Conservation (phyloP, 176 grass and related monocot species). For the Urochloa ruziziensis region DNA sequence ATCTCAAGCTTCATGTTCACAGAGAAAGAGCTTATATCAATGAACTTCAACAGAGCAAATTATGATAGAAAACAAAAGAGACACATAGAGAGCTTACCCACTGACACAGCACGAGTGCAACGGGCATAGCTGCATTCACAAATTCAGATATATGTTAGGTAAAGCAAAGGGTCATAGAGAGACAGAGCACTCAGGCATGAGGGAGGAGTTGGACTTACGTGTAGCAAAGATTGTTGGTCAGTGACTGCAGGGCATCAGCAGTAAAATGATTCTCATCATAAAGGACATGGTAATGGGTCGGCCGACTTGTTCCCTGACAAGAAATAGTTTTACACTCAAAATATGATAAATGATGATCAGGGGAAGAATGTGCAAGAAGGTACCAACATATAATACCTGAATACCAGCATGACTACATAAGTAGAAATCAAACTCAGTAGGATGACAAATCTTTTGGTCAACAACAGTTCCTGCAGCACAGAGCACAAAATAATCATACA, state of each 20-base stretch:
- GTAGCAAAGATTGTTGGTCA: conserved; percentile 93
- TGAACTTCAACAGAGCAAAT: conserved; percentile 3
- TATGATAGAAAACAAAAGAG: background rate
- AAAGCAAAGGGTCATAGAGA: background rate
- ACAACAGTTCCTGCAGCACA: conserved; percentile 70
- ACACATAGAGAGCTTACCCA: conserved; percentile 49
- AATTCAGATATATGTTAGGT: background rate
- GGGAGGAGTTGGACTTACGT: conserved; percentile 47
- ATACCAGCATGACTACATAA: conserved; percentile 95
- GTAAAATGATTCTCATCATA: conserved; percentile 73
- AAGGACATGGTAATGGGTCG: conserved; percentile 76
- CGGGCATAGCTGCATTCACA: conserved; percentile 69
- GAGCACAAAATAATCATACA: background rate
- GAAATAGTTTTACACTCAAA: conserved; percentile 5
- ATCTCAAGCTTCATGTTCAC: background rate
- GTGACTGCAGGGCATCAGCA: conserved; percentile 61
- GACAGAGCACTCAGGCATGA: background rate
- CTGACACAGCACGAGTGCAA: conserved; percentile 80
- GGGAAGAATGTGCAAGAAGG: background rate
- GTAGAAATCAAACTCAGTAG: conserved; percentile 87
- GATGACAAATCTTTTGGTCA: conserved; percentile 82
- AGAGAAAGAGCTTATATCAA: background rate
- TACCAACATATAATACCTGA: conserved; percentile 39
- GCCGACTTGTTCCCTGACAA: conserved; percentile 75
- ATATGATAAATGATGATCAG: background rate